Evolutionary conservation across 225 moss, liverwort and hornwort genomes (phyloP).

Genomic region (Pseudoscleropodium purum): DNA sequence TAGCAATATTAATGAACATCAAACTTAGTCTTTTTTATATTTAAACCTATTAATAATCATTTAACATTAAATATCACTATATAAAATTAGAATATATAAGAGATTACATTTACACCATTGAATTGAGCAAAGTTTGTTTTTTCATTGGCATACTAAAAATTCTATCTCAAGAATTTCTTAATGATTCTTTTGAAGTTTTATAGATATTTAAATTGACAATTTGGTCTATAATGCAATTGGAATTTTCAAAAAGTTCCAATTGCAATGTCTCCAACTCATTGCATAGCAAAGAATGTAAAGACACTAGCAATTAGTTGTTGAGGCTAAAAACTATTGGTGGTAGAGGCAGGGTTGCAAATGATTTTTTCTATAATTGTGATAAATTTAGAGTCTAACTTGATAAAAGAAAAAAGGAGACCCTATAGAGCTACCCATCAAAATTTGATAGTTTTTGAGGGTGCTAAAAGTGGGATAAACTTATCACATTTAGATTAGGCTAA

Average conservation of each 20-base stretch:
- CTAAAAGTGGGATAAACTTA: no score
- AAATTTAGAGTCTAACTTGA: background rate
- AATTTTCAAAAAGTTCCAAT: background rate
- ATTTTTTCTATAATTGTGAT: background rate
- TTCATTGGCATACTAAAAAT: background rate
- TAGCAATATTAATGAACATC: background rate
- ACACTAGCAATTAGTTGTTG: background rate
- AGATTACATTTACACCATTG: background rate
- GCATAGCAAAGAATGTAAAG: background rate
- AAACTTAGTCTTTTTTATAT: background rate
- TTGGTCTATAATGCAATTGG: background rate
- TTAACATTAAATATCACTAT: background rate
- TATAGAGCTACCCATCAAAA: no score
- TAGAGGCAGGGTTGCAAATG: background rate
- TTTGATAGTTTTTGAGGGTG: no score
- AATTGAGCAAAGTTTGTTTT: background rate
- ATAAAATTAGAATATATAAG: no score
- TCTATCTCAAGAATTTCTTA: background rate
- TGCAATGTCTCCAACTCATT: background rate
- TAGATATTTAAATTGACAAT: background rate
- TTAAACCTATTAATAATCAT: background rate
- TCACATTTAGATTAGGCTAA: no score
- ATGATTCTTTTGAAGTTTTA: background rate
- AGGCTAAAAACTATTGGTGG: background rate
- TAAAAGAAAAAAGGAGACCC: background rate